These are phyloP conservation scores for Speleostelium caveatum DNA, from an alignment of 78 protist species.

Conservation along the genomic window DNA sequence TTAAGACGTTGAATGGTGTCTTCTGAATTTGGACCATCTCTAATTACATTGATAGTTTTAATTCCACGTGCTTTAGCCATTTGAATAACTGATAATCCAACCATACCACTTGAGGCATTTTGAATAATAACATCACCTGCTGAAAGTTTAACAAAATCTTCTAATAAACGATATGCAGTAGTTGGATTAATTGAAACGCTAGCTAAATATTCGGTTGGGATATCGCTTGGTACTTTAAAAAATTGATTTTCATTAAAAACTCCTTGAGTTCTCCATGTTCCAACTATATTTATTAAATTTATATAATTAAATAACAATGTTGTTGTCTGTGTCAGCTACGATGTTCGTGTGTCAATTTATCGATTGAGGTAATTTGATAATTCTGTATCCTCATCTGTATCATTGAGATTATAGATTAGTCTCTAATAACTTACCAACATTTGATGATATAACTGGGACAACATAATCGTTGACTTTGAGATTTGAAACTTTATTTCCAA, in stretches of 20 bases:
- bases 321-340: not conserved
- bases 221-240: slow-evolving; percentile 66
- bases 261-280: slow-evolving; percentile 90
- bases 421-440: slow-evolving; percentile 12
- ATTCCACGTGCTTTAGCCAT: slow-evolving; percentile 82
- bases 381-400: too few relatives aligned
- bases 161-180: slow-evolving; percentile 92
- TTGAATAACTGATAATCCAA: slow-evolving; percentile 90
- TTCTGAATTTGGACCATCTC: slow-evolving; percentile 65
- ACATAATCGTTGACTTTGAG: slow-evolving; percentile 84
- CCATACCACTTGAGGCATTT: slow-evolving; percentile 91
- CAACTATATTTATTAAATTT: slow-evolving; percentile 70
- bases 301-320: too few relatives aligned
- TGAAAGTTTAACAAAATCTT: slow-evolving; percentile 85
- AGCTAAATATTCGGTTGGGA: slow-evolving; percentile 79
- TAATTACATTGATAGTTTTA: slow-evolving; percentile 86
- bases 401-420: too few relatives aligned
- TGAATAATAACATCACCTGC: slow-evolving; percentile 92
- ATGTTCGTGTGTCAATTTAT: not conserved
- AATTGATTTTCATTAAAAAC: slow-evolving; percentile 68
- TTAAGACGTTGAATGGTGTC: slow-evolving; percentile 58
- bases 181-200: slow-evolving; percentile 87
- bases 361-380: too few relatives aligned
- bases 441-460: slow-evolving; percentile 48
- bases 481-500: slow-evolving; percentile 80